Base-by-base conservation (phyloP, 2,329 filamentous ascomycete genomes). In the Calonectria leucothoes region DNA sequence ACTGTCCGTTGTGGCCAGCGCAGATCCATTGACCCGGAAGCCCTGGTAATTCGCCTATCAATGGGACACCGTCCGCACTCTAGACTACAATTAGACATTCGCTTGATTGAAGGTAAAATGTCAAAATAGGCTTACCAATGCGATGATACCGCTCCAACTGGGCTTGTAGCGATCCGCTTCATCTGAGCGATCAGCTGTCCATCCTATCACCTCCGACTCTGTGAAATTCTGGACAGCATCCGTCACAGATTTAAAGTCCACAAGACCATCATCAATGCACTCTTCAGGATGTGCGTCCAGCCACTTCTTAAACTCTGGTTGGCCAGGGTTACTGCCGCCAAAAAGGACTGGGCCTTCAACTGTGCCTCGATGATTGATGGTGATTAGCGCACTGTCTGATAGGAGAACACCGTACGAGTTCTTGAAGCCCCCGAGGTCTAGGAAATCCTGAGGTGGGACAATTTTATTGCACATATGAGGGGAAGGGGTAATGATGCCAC, bases 1-100 rank as follows among this genome's bases (percentile, higher is more conserved):
- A 75, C 70, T 75, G 73, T 61, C 73, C 73, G 42, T 75, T 61
- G 39, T 73, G 73, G 4, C 73, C 73, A 49, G 73, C 73, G 57
- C 73, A 73, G 48, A 75, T 35, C 73, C 73, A 75, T 23, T 75
- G 73, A 10, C 66, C 70, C 17, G 63, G 70, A 27, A 75, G 37
- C 25, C 55, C 66, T 8, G 73, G 73, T 11, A 75, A 25, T 37
- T 73, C 55, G 23, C 73, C 73, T 17, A 75, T 63, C 20, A 73
- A 75, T 3, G 73, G 73, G 1, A 75, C 66, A 6, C 73, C 66
- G 29, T 75, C 73, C 11, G 73, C 17, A 17, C 73, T 75, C 73
- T 75, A 10, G 10, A 4, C 23, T 6, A 20, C 23, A 25, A 7
- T 66, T 31, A 67, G 59, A n/a, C n/a, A n/a, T n/a, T n/a, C n/a